Conservation (phyloP, 2,329 filamentous ascomycete species). For the Coniochaeta ligniaria region DNA sequence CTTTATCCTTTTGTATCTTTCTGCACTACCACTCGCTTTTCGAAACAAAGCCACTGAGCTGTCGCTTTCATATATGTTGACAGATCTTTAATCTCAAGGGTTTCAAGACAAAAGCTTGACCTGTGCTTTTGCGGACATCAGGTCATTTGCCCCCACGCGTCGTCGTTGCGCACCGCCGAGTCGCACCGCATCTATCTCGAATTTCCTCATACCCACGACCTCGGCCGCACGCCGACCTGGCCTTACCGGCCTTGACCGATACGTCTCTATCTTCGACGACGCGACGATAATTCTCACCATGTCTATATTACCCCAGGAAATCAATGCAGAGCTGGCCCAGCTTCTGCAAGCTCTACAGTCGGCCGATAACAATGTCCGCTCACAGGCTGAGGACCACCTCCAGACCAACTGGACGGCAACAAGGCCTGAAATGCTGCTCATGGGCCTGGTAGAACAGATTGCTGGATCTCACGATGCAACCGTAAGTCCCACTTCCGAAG, state of each 20-base stretch:
- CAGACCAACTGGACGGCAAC: constrained; percentile 81
- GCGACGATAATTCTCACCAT: constrained; percentile 35
- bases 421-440: constrained; percentile 79
- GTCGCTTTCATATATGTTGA: no score
- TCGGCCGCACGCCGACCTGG: not conserved
- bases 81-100: no score
- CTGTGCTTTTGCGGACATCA: not conserved
- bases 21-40: not conserved
- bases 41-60: no score
- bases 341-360: constrained; percentile 85
- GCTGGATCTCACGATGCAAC: constrained; percentile 66
- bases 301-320: constrained; percentile 80
- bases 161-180: constrained; percentile 1
- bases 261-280: not conserved
- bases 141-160: not conserved
- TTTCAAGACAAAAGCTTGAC: not conserved
- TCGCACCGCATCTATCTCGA: not conserved
- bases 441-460: constrained; percentile 92
- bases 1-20: not conserved
- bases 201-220: not conserved
- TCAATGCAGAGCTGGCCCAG: constrained; percentile 77
- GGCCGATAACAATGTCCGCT: constrained; percentile 77
- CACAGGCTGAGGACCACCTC: constrained; percentile 83
- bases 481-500: constrained; percentile 32
- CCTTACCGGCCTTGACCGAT: not conserved